These are phyloP conservation scores for Mortierella sp. DNA, from an alignment of 371 early-diverging fungal genomes.

Conservation along the genomic window DNA sequence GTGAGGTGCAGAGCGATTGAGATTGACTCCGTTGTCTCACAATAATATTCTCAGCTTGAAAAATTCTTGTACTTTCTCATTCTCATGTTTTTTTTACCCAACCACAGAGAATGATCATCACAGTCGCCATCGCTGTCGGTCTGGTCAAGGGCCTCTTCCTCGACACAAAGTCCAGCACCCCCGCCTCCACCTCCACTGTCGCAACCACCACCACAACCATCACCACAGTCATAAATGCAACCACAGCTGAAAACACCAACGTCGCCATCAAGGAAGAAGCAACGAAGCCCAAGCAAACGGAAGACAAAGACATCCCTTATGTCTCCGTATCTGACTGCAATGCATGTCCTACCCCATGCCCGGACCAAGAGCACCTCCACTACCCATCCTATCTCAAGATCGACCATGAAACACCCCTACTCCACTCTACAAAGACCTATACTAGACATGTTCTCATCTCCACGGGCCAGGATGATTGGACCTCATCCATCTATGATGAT, in stretches of 20 bases:
- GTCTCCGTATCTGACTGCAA: slow-evolving; percentile 54
- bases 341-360: slow-evolving; percentile 60
- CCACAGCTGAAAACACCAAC: not conserved
- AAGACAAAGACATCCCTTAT: slow-evolving; percentile 25
- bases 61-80: not conserved
- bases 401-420: slow-evolving; percentile 61
- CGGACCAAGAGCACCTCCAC: slow-evolving; percentile 64
- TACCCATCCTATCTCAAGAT: slow-evolving; percentile 77
- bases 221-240: not conserved
- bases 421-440: slow-evolving; percentile 79
- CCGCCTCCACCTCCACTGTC: not conserved
- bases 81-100: not conserved
- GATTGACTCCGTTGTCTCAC: too few relatives aligned
- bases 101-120: slow-evolving; percentile 42
- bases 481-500: slow-evolving; percentile 68
- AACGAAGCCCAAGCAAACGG: not conserved
- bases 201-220: not conserved
- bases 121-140: slow-evolving; percentile 37
- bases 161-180: not conserved
- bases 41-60: too few relatives aligned
- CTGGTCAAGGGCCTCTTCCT: slow-evolving; percentile 28
- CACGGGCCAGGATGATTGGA: slow-evolving; percentile 75
- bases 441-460: slow-evolving; percentile 75
- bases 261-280: not conserved
- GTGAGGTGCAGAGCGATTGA: too few relatives aligned